Evolutionary conservation across 805 yeast species (phyloP), one percentile per base, ranked within the genome.

Genomic region (Candida pini): DNA sequence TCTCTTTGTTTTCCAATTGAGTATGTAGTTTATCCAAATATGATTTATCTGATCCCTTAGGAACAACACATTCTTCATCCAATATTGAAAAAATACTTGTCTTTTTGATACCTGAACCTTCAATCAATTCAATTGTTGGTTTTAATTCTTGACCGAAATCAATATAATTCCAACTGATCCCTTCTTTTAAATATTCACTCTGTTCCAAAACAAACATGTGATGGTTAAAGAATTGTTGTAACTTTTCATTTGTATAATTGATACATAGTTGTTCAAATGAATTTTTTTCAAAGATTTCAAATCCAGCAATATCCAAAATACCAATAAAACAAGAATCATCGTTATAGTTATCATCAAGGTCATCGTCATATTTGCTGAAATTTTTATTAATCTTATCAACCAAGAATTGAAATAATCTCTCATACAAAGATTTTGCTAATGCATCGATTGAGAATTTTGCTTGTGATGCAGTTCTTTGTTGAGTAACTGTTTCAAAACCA

Each of bases 141-240:
- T 90, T 96, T 36, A 92, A 66, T 56, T 92, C 97, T 41, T 81
- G 83, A 12, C 98, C 98, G 61, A 88, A 92, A 55, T 92, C 98
- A 32, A 90, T 81, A 47, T 81, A 90, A 39, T 73, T 70, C 81
- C 81, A 75, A 42, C 71, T 71, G 30, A 75, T 74, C 34, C 75
- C 74, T 51, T 75, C 81, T 35, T 75, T 62, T 35, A 74, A 48
- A 41, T 75, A 75, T 48, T 75, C 81, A 41, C 75, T 72, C 51
- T 75, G 81, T 50, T 75, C 81, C 30, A 75, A 56, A 10, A 73
- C 76, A 49, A 75, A 75, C 48, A 76, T 71, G 48, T 75, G 80
- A 48, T 75, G 81, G 49, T 75, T 75, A 60, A 75, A 75, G 39
- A 71, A 75, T 44, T 75, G 80, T 48, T 75, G 81, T 24, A 75